Conservation (phyloP, 306 rosid species). For the Carpinus fangiana region DNA sequence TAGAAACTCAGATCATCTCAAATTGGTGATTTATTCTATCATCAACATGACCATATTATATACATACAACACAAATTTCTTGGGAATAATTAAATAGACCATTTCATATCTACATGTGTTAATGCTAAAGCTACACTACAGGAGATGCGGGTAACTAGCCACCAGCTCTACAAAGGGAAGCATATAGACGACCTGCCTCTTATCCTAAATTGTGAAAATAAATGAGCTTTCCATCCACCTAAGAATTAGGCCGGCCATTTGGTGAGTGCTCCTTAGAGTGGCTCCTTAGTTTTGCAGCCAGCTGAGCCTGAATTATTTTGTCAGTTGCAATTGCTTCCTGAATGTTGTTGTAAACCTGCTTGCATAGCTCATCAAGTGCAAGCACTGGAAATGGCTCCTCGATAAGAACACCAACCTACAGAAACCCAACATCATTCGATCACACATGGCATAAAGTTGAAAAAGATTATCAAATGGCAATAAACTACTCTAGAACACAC, state of each 20-base stretch:
- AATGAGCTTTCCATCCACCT: constrained; percentile 20
- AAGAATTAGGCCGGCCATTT: constrained; percentile 70
- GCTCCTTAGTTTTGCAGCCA: constrained; percentile 51
- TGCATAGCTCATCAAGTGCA: constrained; percentile 77
- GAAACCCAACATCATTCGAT: constrained; percentile 9
- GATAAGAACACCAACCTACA: constrained; percentile 91
- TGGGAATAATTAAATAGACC: neutral
- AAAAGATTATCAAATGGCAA: neutral
- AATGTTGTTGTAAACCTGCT: constrained; percentile 50
- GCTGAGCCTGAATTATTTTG: constrained; percentile 44
- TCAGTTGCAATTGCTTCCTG: constrained; percentile 56
- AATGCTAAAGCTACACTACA: neutral
- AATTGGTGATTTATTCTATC: neutral
- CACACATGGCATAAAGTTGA: neutral
- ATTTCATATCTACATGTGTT: neutral
- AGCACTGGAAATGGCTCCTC: constrained; percentile 96
- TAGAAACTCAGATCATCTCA: neutral
- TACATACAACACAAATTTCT: neutral
- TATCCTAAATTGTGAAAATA: neutral
- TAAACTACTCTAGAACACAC: neutral
- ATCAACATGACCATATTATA: neutral
- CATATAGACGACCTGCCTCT: neutral
- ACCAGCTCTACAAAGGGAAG: neutral
- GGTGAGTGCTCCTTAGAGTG: constrained; percentile 52
- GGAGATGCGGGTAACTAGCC: neutral